Base-by-base conservation (phyloP, 2,329 filamentous ascomycete species). In the Hypoxylon sp. region DNA sequence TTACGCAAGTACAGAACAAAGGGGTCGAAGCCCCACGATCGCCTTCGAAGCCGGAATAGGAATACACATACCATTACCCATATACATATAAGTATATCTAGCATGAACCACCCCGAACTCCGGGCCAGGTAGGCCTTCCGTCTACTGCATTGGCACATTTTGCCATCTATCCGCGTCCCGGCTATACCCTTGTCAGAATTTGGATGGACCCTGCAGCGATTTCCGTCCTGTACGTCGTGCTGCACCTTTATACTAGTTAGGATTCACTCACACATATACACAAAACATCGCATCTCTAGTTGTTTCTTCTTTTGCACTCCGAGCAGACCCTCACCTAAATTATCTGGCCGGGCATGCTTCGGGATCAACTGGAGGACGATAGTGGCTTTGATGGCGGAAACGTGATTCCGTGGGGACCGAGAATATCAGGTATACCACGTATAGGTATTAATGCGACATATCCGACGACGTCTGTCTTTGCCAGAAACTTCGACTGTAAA, bases 361-460 rank as follows among this genome's bases (percentile, higher is more conserved):
- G 30, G 43, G 53, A 61, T 19, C 52, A 39, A 47, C 37, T 60
- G 24, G 44, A 67, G n/a, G 47, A 59, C 49, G 51, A 55, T 28
- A 57, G 30, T 19, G 39, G 22, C 17, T 69, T 61, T 62, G 37
- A 62, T 4, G 56, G 59, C 22, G 56, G 50, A 48, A 61, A 49
- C n/a, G 39, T 55, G 22, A 32, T 51, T 34, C 56, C 67, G 15
- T 67, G 64, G 67, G 46, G 49, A 32, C 17, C 48, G 8, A 48
- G 37, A 41, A n/a, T 39, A 26, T 7, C 24, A 39, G 37, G n/a
- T 39, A 17, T 39, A 39, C 15, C 37, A 7, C 6, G 37, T 17
- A 17, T 41, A 41, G 37, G 37, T 19, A 41, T 20, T 11, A 17
- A 15, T 46, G 43, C 22, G 22, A 43, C 44, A 20, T 56, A 54